Conservation (phyloP, 495 filamentous ascomycete genomes). For the Penicillium arizonense region DNA sequence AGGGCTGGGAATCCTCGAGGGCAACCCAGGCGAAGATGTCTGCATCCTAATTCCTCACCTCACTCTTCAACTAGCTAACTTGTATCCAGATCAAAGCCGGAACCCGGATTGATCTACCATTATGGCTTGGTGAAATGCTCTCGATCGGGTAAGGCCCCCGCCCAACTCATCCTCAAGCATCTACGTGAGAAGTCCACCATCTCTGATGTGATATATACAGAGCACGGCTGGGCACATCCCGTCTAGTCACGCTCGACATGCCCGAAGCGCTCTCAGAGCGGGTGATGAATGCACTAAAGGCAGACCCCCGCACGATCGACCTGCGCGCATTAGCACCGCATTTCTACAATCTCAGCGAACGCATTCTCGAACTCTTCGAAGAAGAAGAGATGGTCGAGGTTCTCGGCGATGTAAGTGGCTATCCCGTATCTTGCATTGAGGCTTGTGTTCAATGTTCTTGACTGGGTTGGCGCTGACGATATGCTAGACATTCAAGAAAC, state of each 20-base stretch:
- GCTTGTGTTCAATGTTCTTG: background rate
- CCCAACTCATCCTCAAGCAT: background rate
- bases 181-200: background rate
- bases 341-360: constrained; percentile 80
- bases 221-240: constrained; percentile 52
- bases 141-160: constrained; percentile 62
- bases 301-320: constrained; percentile 83
- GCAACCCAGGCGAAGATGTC: constrained; percentile 67
- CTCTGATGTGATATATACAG: constrained; percentile 15
- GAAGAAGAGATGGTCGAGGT: constrained; percentile 85
- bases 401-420: constrained; percentile 57
- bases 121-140: constrained; percentile 98
- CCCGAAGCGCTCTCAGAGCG: constrained; percentile 74
- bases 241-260: constrained; percentile 78
- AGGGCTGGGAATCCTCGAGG: constrained; percentile 82
- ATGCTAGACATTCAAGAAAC: constrained; percentile 70
- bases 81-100: constrained; percentile 66
- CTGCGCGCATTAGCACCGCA: constrained; percentile 77
- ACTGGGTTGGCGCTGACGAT: background rate
- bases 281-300: constrained; percentile 87
- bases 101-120: constrained; percentile 76
- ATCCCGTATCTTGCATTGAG: too few relatives aligned
- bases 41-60: background rate
- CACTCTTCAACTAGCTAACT: constrained; percentile 7
- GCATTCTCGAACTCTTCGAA: constrained; percentile 87